phyloP scores from a whole-genome alignment of 2,329 filamentous ascomycete genomes.

The Knufia petricola region DNA sequence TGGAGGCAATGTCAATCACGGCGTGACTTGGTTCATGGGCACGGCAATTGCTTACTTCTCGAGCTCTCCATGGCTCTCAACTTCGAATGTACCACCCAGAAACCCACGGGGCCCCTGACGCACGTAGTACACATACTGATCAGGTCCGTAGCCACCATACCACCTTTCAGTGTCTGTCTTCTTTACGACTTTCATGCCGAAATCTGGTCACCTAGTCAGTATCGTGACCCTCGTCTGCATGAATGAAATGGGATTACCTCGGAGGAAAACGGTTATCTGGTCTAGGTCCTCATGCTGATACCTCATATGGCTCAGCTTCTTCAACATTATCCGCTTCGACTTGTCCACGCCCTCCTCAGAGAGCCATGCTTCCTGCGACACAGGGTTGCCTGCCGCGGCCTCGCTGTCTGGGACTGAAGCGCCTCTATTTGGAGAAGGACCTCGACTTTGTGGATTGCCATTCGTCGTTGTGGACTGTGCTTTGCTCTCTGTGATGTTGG shows the following conservation, averaged over 20 bases:
- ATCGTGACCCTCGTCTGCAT: too few relatives aligned
- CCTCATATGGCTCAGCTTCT: constrained; percentile 42
- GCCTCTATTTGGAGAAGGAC: constrained; percentile 22
- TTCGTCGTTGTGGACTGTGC: constrained; percentile 8
- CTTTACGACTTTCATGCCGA: constrained; percentile 35
- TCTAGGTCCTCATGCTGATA: constrained; percentile 45
- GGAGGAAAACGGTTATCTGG: constrained; percentile 38
- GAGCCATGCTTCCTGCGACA: constrained; percentile 20
- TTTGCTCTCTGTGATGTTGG: constrained; percentile 21
- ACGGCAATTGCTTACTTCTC: constrained; percentile 27
- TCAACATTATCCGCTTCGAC: constrained; percentile 38
- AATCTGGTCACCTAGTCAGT: constrained; percentile 25
- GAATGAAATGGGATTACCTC: constrained; percentile 21
- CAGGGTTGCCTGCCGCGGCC: constrained; percentile 16
- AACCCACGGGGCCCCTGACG: constrained; percentile 32
- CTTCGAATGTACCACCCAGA: constrained; percentile 36
- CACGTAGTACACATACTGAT: constrained; percentile 38
- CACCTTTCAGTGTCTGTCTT: constrained; percentile 30
- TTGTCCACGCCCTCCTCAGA: constrained; percentile 31
- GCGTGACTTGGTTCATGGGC: background rate
- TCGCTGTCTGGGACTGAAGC: constrained; percentile 20
- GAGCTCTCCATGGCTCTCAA: constrained; percentile 35
- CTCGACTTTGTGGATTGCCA: constrained; percentile 16
- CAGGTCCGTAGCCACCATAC: constrained; percentile 36
- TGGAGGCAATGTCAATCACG: background rate